A percentile compares a stretch with the other conserved stretches of the same genome.
phyloP scores from a whole-genome alignment of 768 basidiomycete genomes.

The Mrakia frigida region DNA sequence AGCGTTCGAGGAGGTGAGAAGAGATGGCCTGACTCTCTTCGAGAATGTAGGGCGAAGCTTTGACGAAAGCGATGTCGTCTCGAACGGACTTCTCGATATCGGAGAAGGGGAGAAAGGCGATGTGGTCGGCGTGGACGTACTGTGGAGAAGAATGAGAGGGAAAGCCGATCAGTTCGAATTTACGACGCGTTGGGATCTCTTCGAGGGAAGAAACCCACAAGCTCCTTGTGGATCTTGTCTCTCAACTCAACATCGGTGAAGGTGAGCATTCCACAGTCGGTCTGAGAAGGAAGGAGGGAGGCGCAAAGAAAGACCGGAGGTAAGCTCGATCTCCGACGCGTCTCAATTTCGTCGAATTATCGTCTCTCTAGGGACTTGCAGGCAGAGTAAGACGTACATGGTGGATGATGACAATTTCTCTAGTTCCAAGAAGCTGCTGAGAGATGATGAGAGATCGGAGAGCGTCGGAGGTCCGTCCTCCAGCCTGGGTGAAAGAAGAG shows the following conservation, averaged over 20 bases:
- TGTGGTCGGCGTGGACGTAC: slow-evolving; percentile 3
- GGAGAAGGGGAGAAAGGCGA: not conserved
- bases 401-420: not conserved
- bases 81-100: not conserved
- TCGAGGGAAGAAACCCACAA: not conserved
- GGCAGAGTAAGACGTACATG: not conserved
- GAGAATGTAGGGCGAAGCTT: not conserved
- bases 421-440: not conserved
- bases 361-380: too few species aligned
- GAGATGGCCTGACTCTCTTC: not conserved
- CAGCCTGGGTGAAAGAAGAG: not conserved
- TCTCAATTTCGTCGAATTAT: not conserved
- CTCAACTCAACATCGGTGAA: not conserved
- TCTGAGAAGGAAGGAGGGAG: not conserved
- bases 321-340: not conserved
- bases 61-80: not conserved
- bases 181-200: not conserved
- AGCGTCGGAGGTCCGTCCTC: not conserved
- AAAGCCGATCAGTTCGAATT: not conserved
- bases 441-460: not conserved
- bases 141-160: not conserved
- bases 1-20: not conserved
- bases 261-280: not conserved
- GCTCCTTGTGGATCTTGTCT: not conserved
- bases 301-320: not conserved